These are phyloP conservation scores for Cryptococcus depauperatus DNA, from an alignment of 1,284 basidiomycete genomes.

Conservation along the genomic window DNA sequence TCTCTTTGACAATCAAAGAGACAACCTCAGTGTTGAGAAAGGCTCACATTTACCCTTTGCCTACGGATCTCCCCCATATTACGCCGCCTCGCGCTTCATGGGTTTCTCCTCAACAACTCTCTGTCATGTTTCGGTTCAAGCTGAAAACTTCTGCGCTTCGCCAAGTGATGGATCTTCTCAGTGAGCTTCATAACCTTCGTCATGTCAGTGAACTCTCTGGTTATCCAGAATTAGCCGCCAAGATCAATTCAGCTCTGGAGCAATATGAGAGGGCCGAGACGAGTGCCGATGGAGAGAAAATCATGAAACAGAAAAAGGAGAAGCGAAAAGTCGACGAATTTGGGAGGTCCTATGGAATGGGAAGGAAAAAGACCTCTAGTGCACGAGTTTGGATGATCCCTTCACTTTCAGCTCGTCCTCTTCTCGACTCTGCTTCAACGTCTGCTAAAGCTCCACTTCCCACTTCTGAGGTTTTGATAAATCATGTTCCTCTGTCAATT, in stretches of 20 bases:
- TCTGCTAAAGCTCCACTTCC: conserved; percentile 7
- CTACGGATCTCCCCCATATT: conserved; percentile 58
- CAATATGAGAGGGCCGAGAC: conserved; percentile 54
- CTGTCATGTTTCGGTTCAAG: conserved; percentile 52
- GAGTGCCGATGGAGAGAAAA: conserved; percentile 5
- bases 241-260: conserved; percentile 53
- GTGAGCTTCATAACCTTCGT: conserved; percentile 63
- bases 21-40: conserved; percentile 57
- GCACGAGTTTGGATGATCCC: conserved; percentile 92
- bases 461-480: conserved; percentile 60
- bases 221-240: conserved; percentile 53
- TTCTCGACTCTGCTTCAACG: conserved; percentile 14
- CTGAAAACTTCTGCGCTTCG: conserved; percentile 69
- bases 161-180: conserved; percentile 57
- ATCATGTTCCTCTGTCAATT: conserved; percentile 65
- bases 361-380: conserved; percentile 74
- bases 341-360: conserved; percentile 73
- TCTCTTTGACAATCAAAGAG: conserved; percentile 59
- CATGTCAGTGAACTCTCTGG: conserved; percentile 61
- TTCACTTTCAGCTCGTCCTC: conserved; percentile 45
- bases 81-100: conserved; percentile 58
- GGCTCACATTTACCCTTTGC: conserved; percentile 67
- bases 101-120: conserved; percentile 59
- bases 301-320: conserved; percentile 49
- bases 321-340: conserved; percentile 57